Conservation (phyloP, 495 filamentous ascomycete genomes). For the Margaritispora aquatica region DNA sequence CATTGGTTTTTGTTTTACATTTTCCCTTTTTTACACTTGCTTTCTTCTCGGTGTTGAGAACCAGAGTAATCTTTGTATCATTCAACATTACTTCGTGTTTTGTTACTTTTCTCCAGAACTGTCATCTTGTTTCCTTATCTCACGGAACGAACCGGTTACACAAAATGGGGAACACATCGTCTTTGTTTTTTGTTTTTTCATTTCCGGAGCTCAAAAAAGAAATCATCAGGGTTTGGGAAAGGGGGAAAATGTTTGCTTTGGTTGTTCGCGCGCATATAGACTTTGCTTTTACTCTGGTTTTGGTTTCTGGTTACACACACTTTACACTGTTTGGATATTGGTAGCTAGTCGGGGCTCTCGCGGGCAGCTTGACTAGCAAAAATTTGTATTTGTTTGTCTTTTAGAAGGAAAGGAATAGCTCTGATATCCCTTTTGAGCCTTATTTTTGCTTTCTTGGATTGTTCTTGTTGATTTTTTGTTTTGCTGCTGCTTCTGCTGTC, state of each 20-base stretch:
- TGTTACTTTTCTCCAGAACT: too few species aligned
- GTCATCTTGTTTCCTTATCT: conserved; percentile 5
- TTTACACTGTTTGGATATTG: conserved; percentile 13
- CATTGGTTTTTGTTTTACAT: too few species aligned
- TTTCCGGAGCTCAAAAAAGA: conserved; percentile 10
- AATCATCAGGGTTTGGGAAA: conserved; percentile 10
- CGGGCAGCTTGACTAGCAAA: conserved; percentile 12
- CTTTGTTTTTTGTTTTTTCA: too few species aligned
- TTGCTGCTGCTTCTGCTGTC: too few species aligned
- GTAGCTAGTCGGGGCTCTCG: conserved; percentile 8
- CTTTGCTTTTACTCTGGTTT: conserved; percentile 9
- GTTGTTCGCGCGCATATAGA: conserved; percentile 25
- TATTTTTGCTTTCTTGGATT: not conserved
- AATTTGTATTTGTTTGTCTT: too few species aligned
- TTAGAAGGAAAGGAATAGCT: conserved; percentile 14
- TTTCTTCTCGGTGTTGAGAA: not conserved
- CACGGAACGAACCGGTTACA: conserved; percentile 11
- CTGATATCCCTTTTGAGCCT: too few species aligned
- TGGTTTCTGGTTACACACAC: not conserved
- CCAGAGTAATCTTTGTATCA: conserved; percentile 17
- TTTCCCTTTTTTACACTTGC: too few species aligned
- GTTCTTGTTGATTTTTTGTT: conserved; percentile 2
- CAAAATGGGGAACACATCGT: conserved; percentile 21
- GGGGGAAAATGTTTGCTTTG: conserved; percentile 17
- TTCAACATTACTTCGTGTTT: not conserved